phyloP scores from a whole-genome alignment of 305 asterid genomes.

The Rubia occidens region DNA sequence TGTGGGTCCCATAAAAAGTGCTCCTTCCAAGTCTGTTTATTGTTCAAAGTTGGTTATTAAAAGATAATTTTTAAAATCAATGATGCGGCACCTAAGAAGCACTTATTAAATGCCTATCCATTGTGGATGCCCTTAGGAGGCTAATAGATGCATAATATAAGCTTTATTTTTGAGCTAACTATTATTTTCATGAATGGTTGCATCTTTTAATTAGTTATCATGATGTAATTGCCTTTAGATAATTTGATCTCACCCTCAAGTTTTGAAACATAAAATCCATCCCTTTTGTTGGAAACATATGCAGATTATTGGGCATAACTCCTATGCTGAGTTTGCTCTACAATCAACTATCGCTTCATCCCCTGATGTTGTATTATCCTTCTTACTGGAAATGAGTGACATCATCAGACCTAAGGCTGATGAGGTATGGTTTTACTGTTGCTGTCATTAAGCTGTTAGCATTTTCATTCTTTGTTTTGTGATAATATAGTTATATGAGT shows the following conservation, averaged over 20 bases:
- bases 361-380: constrained; percentile 72
- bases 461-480: constrained; percentile 9
- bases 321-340: constrained; percentile 72
- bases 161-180: no score
- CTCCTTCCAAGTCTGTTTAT: background rate
- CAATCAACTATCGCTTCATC: constrained; percentile 83
- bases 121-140: background rate
- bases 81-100: background rate
- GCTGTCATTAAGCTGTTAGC: constrained; percentile 7
- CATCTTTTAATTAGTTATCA: background rate
- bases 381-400: constrained; percentile 76
- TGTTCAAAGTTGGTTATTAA: background rate
- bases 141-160: no score
- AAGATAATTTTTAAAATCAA: background rate
- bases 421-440: constrained; percentile 41
- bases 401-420: constrained; percentile 80
- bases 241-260: background rate
- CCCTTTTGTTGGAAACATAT: constrained; percentile 13
- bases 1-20: background rate
- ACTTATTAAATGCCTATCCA: background rate
- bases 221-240: background rate
- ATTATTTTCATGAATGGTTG: background rate
- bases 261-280: background rate
- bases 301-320: constrained; percentile 76
- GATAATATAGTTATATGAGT: constrained; percentile 10